Evolutionary conservation across 495 filamentous ascomycete genomes (phyloP).

Genomic region (Evansstolkia leycettana): DNA sequence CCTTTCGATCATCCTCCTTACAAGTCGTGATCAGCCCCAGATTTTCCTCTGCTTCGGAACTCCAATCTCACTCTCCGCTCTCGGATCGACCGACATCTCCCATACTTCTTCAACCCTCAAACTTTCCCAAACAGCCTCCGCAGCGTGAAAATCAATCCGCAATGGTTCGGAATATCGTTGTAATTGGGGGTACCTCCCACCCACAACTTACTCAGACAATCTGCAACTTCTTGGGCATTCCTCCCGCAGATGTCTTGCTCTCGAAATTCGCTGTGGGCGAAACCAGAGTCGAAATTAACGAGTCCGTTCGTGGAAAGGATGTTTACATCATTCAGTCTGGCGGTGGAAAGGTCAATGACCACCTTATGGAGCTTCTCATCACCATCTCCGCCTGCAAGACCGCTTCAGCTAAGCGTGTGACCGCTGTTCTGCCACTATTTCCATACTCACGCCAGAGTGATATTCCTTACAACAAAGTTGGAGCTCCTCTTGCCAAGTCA

Average conservation of each 20-base stretch:
- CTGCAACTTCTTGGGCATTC: slow-evolving; percentile 76
- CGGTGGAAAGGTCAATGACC: slow-evolving; percentile 84
- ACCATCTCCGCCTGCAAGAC: slow-evolving; percentile 96
- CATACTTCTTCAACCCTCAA: slow-evolving; percentile 6
- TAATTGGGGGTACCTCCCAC: slow-evolving; percentile 89
- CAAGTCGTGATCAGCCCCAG: slow-evolving; percentile 18
- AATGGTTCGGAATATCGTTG: slow-evolving; percentile 94
- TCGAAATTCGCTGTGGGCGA: slow-evolving; percentile 91
- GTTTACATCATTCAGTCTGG: slow-evolving; percentile 95
- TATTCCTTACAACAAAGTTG: slow-evolving; percentile 87
- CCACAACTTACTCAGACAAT: slow-evolving; percentile 74
- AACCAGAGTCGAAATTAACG: slow-evolving; percentile 86
- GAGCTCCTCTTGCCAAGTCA: slow-evolving; percentile 71
- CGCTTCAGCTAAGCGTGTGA: slow-evolving; percentile 81
- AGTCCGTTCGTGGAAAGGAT: slow-evolving; percentile 94
- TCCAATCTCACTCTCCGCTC: slow-evolving; percentile 18
- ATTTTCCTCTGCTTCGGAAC: slow-evolving; percentile 23
- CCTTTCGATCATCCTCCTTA: slow-evolving; percentile 4
- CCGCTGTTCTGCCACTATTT: slow-evolving; percentile 88
- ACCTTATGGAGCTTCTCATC: slow-evolving; percentile 91
- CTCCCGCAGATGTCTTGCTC: slow-evolving; percentile 67
- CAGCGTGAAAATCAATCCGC: slow-evolving; percentile 5
- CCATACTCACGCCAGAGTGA: slow-evolving; percentile 94
- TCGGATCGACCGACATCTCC: slow-evolving; percentile 10
- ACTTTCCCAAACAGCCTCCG: slow-evolving; percentile 3